Evolutionary conservation across 2,329 filamentous ascomycete genomes (phyloP).

Genomic region (Stagonosporopsis rhizophila): DNA sequence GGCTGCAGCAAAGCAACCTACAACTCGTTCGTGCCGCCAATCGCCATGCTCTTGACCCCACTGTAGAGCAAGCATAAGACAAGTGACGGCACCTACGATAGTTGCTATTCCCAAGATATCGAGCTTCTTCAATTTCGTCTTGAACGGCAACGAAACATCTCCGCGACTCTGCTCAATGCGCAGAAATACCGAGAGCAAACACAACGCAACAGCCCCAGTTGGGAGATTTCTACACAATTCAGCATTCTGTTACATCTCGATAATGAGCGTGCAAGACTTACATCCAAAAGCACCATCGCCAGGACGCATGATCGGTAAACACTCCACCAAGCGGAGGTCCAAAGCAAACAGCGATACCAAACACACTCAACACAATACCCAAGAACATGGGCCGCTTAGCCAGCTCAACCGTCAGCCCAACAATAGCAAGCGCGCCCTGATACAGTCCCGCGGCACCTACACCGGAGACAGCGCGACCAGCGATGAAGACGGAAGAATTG

Average conservation of each 20-base stretch:
- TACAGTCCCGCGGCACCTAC: conserved; percentile 60
- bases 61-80: conserved; percentile 45
- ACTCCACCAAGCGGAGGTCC: conserved; percentile 54
- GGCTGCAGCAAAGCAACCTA: too few relatives aligned
- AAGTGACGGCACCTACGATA: conserved; percentile 45
- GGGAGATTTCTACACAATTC: too few relatives aligned
- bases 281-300: conserved; percentile 54
- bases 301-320: conserved; percentile 49
- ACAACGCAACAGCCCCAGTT: too few relatives aligned
- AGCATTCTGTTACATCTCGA: too few relatives aligned
- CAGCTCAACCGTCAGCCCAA: conserved; percentile 52
- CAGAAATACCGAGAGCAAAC: too few relatives aligned
- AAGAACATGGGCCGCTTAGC: conserved; percentile 54
- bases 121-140: conserved; percentile 48
- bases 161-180: too few relatives aligned
- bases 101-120: conserved; percentile 43
- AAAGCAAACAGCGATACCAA: conserved; percentile 50
- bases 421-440: conserved; percentile 61
- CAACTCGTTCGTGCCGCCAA: conserved; percentile 43
- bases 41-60: conserved; percentile 57
- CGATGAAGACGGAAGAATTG: conserved; percentile 61
- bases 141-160: conserved; percentile 38
- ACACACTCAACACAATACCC: conserved; percentile 47
- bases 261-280: conserved; percentile 13
- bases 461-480: conserved; percentile 63